These are phyloP conservation scores for Flaveria brownii DNA, from an alignment of 129 eudicot genomes.

Conservation along the genomic window DNA sequence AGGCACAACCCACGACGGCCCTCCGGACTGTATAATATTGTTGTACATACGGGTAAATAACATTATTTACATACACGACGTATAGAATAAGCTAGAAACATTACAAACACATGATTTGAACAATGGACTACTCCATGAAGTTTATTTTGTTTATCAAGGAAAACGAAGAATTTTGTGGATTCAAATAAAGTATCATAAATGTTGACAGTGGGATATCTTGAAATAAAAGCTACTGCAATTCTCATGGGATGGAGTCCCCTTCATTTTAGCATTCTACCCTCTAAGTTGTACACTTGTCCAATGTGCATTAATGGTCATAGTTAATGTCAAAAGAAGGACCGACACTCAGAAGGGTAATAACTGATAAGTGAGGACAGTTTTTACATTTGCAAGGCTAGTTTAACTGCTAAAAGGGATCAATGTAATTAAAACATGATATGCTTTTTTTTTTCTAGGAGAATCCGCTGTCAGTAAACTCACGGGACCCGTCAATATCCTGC, in stretches of 20 bases:
- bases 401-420: no score
- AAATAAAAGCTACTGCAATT: neutral
- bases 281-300: neutral
- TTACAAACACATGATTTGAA: neutral
- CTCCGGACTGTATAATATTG: slow-evolving; percentile 34
- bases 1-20: slow-evolving; percentile 68
- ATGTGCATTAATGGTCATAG: neutral
- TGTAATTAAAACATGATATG: neutral
- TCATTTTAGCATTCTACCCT: neutral
- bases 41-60: neutral
- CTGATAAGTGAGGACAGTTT: neutral
- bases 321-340: neutral
- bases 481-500: no score
- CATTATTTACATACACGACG: neutral
- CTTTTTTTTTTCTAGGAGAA: no score
- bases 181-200: neutral
- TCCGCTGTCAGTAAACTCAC: no score
- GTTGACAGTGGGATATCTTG: neutral
- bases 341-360: no score
- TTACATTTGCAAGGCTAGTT: neutral
- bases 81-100: neutral
- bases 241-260: neutral
- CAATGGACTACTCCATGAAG: neutral
- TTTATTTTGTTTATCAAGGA: neutral
- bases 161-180: neutral